Evolutionary conservation across 2,329 filamentous ascomycete species (phyloP).

Genomic region (Orbilia brochopaga): DNA sequence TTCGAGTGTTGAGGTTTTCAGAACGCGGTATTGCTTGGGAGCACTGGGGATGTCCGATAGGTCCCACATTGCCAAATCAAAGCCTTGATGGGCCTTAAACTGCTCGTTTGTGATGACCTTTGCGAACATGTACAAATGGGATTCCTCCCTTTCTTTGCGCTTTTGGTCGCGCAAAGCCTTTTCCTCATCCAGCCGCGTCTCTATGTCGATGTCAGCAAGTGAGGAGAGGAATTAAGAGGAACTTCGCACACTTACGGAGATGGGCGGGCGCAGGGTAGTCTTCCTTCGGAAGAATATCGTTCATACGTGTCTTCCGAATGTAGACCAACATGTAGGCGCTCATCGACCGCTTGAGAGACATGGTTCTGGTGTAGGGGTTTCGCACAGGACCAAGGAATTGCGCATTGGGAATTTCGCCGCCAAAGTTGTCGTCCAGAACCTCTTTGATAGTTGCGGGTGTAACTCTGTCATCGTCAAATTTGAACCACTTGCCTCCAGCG

Average conservation of each 20-base stretch:
- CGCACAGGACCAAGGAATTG: slow-evolving; percentile 61
- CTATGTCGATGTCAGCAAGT: slow-evolving; percentile 58
- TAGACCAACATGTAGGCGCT: slow-evolving; percentile 99
- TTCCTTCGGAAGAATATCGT: slow-evolving; percentile 79
- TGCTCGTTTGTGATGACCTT: slow-evolving; percentile 81
- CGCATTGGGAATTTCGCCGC: slow-evolving; percentile 72
- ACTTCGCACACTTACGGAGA: slow-evolving; percentile 66
- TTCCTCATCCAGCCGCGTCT: slow-evolving; percentile 80
- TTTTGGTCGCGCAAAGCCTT: slow-evolving; percentile 74
- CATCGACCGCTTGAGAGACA: slow-evolving; percentile 72
- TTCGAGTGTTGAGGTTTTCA: slow-evolving; percentile 75
- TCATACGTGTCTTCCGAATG: slow-evolving; percentile 83
- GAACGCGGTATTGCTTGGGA: slow-evolving; percentile 73
- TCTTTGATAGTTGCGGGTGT: slow-evolving; percentile 91
- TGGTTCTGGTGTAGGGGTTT: slow-evolving; percentile 69
- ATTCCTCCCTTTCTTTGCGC: slow-evolving; percentile 88
- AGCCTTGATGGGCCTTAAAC: slow-evolving; percentile 80
- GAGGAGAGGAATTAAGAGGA: slow-evolving; percentile 6
- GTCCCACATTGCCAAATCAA: slow-evolving; percentile 78
- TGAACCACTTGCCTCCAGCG: slow-evolving; percentile 94
- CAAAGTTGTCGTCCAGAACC: slow-evolving; percentile 94
- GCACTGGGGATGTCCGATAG: slow-evolving; percentile 65
- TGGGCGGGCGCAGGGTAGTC: slow-evolving; percentile 70
- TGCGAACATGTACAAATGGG: slow-evolving; percentile 87
- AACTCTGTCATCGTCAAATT: slow-evolving; percentile 95